Evolutionary conservation across 352 stramenopile genomes (phyloP).

Genomic region (Phytophthora tentaculata): DNA sequence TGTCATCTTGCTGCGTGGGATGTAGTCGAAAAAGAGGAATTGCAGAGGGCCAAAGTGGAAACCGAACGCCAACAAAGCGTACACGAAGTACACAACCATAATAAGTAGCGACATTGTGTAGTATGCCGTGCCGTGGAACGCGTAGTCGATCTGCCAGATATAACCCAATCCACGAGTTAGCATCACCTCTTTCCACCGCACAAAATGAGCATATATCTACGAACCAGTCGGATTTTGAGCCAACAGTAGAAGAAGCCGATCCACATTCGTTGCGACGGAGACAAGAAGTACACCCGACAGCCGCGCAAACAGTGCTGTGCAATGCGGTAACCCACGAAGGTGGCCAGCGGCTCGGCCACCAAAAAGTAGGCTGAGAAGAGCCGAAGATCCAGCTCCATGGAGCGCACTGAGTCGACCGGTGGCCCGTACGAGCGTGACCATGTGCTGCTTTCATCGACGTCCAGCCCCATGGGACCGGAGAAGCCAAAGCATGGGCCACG

Average conservation of each 20-base stretch:
- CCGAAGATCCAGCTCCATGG: constrained; percentile 64
- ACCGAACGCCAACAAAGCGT: constrained; percentile 68
- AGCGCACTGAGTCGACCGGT: constrained; percentile 43
- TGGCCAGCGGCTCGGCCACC: constrained; percentile 74
- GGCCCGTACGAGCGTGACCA: constrained; percentile 59
- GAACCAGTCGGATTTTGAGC: constrained; percentile 79
- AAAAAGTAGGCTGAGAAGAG: constrained; percentile 87
- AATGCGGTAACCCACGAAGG: constrained; percentile 83
- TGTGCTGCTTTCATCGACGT: constrained; percentile 29
- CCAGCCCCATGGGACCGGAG: constrained; percentile 23
- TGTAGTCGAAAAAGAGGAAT: constrained; percentile 83
- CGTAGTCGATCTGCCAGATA: constrained; percentile 70
- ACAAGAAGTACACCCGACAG: constrained; percentile 69
- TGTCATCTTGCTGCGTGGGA: constrained; percentile 61
- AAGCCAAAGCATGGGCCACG: constrained; percentile 61
- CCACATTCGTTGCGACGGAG: constrained; percentile 62
- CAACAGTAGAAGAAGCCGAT: constrained; percentile 78
- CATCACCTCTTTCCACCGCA: constrained; percentile 1
- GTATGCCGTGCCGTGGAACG: constrained; percentile 79
- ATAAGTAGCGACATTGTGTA: constrained; percentile 65
- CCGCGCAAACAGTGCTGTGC: constrained; percentile 78
- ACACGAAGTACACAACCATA: constrained; percentile 74
- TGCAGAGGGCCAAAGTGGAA: constrained; percentile 82
- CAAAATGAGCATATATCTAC: too few relatives aligned
- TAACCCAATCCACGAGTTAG: constrained; percentile 6